Evolutionary conservation across 2,329 filamentous ascomycete genomes (phyloP).

Genomic region (Penicillium sp.): DNA sequence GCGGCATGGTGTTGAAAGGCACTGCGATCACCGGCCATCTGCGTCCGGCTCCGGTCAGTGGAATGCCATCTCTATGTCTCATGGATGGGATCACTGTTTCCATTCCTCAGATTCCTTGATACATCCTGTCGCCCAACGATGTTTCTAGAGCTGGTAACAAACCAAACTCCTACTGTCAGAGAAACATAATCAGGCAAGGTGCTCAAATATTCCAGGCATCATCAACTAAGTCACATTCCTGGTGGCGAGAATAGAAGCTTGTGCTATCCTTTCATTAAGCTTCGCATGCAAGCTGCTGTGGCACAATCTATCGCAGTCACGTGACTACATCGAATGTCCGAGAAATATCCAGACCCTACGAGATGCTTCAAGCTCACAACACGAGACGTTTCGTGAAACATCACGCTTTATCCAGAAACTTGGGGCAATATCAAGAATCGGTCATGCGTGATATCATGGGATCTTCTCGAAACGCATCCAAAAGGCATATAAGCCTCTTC

Average conservation of each 20-base stretch:
- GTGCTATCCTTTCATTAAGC: not conserved
- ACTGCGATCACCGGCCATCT: not conserved
- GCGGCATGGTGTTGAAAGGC: not conserved
- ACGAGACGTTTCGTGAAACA: slow-evolving; percentile 15
- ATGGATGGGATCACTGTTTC: not conserved
- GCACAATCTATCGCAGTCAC: slow-evolving; percentile 17
- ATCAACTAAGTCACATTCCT: not conserved
- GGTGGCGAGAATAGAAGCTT: not conserved
- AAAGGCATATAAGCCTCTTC: slow-evolving; percentile 26
- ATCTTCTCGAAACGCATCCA: slow-evolving; percentile 21
- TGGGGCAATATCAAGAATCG: not conserved
- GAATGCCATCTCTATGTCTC: not conserved
- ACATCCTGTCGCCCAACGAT: not conserved
- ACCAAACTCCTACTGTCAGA: not conserved
- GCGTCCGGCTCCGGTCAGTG: not conserved
- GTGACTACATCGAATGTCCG: slow-evolving; percentile 30
- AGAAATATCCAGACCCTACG: slow-evolving; percentile 26
- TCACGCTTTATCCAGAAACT: slow-evolving; percentile 12
- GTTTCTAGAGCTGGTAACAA: not conserved
- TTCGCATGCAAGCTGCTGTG: not conserved
- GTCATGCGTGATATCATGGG: not conserved
- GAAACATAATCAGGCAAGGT: not conserved
- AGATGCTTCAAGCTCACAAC: slow-evolving; percentile 1
- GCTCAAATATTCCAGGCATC: not conserved
- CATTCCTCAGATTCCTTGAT: not conserved